phyloP scores from a whole-genome alignment of 768 basidiomycete species.

The Panaeolus cyanescens region DNA sequence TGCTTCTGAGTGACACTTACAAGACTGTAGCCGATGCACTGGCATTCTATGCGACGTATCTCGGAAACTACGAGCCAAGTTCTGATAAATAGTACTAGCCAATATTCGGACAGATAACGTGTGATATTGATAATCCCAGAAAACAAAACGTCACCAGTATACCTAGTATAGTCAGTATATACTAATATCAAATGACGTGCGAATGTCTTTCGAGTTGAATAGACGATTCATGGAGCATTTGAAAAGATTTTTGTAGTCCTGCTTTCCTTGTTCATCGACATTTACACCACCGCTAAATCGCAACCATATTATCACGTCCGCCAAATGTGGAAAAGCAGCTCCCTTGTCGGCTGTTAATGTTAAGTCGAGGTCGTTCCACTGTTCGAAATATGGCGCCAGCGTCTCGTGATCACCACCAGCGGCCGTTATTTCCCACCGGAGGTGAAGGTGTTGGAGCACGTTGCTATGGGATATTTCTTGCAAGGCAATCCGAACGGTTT shows the following conservation, averaged over 20 bases:
- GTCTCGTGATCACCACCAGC: too few species aligned
- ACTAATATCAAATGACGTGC: too few species aligned
- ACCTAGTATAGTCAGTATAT: too few species aligned
- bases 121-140: too few species aligned
- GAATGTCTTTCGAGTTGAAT: too few species aligned
- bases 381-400: not conserved
- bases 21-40: too few species aligned
- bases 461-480: not conserved
- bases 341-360: not conserved
- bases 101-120: too few species aligned
- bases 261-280: not conserved
- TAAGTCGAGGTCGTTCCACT: not conserved
- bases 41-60: too few species aligned
- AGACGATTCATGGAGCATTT: not conserved
- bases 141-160: too few species aligned
- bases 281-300: not conserved
- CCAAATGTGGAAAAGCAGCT: not conserved
- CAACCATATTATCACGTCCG: not conserved
- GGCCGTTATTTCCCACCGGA: not conserved
- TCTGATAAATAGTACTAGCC: too few species aligned
- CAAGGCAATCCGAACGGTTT: not conserved
- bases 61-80: too few species aligned
- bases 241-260: not conserved
- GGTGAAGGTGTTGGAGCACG: not conserved
- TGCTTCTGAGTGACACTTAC: too few species aligned